These are phyloP conservation scores for Psophocarpus tetragonolobus DNA, from an alignment of 306 rosid species.

Conservation along the genomic window DNA sequence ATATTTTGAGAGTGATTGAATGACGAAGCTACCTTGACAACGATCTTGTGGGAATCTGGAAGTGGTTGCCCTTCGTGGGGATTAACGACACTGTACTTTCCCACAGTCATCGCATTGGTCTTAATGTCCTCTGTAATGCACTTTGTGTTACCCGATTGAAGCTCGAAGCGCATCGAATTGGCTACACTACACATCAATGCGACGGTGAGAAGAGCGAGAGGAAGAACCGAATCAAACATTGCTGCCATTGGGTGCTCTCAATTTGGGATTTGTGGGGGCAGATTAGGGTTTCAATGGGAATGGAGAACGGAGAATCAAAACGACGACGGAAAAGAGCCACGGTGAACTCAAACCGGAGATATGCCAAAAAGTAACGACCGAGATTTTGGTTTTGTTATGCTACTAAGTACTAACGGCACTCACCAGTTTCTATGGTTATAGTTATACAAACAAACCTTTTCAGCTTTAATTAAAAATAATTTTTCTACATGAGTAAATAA, in stretches of 20 bases:
- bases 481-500: background rate
- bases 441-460: background rate
- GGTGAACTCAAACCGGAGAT: slow-evolving; percentile 19
- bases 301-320: slow-evolving; percentile 18
- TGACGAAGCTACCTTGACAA: slow-evolving; percentile 56
- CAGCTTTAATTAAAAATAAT: background rate
- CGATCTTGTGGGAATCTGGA: slow-evolving; percentile 67
- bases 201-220: slow-evolving; percentile 36
- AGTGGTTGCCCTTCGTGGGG: slow-evolving; percentile 53
- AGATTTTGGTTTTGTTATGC: background rate
- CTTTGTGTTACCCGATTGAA: slow-evolving; percentile 60
- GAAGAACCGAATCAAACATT: slow-evolving; percentile 41
- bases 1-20: background rate
- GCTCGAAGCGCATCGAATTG: slow-evolving; percentile 68
- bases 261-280: background rate
- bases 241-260: background rate
- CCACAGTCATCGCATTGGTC: slow-evolving; percentile 67
- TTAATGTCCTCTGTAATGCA: slow-evolving; percentile 83
- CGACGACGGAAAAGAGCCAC: slow-evolving; percentile 15
- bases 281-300: slow-evolving; percentile 34
- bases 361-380: background rate
- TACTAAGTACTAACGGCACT: background rate
- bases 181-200: slow-evolving; percentile 35
- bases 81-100: slow-evolving; percentile 64
- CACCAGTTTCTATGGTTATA: background rate